Base-by-base conservation (phyloP, 1,284 basidiomycete genomes). In the Trichosporon asahii region DNA sequence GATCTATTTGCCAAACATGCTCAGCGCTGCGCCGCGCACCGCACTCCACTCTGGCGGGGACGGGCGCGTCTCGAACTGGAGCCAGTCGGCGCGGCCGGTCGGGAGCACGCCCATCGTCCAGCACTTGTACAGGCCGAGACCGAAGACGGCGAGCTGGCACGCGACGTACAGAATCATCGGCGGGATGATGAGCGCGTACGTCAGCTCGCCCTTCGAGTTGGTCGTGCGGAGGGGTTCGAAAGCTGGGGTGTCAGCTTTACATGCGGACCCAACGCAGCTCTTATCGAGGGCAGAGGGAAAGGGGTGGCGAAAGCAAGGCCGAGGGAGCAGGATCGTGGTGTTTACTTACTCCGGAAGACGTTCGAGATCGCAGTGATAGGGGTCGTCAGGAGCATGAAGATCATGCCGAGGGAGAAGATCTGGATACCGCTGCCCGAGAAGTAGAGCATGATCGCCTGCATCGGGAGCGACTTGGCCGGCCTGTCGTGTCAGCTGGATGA, bases 381-480 rank as follows among this genome's bases (percentile, higher is more conserved):
- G 18, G 88, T 87, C 66, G 92, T 86, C 70, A 95, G 86, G 12
- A 95, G 87, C 91, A 94, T 94, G 79, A 93, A 90, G 44, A 95
- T 91, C 81, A 94, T 95, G 60, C 93, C 93, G 85, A 95, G 92
- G 81, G 92, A 94, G 83, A 95, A 95, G 66, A 96, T 91, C 83
- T 96, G 94, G 12, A 95, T 90, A 60, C 93, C 92, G 29, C 92
- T 90, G 53, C 94, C 94, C 27, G 93, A 95, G 90, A 96, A 95
- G 88, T 95, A 96, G 57, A 96, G 87, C 94, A 96, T 95, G 85
- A 96, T 91, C 1, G 89, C 92, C 79, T 95, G 93, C 94, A 95
- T 95, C 3, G 94, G 94, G 25, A 96, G 86, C 12, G 89, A 89
- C 82, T 95, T 95, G 55, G 91, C 92, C 0, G 93, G 93, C 0